These are phyloP conservation scores for Dendrobium chrysotoxum DNA, from an alignment of 106 monocot genomes.

Conservation along the genomic window DNA sequence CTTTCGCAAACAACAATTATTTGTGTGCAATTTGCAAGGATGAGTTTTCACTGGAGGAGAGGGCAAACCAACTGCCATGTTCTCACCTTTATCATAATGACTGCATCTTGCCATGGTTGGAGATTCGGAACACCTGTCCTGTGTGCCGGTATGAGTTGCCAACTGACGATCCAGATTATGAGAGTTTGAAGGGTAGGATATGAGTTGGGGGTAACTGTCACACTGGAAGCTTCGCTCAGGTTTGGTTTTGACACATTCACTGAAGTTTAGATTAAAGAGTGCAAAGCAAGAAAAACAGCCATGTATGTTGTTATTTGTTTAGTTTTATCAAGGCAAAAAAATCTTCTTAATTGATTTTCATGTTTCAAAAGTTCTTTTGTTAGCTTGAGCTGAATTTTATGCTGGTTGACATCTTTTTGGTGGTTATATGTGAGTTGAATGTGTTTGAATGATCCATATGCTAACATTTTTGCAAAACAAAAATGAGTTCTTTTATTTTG, in stretches of 20 bases:
- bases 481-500: neutral
- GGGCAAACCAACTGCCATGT: slow-evolving; percentile 26
- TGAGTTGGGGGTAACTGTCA: neutral
- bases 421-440: neutral
- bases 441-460: neutral
- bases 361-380: neutral
- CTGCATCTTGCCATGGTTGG: slow-evolving; percentile 37
- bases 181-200: slow-evolving; percentile 10
- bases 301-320: neutral
- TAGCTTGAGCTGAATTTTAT: neutral
- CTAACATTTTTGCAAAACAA: neutral
- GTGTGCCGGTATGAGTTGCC: slow-evolving; percentile 44
- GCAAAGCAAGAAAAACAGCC: neutral
- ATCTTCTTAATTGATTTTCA: neutral
- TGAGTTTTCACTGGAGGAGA: slow-evolving; percentile 13
- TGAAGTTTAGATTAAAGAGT: neutral
- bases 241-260: neutral
- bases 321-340: neutral
- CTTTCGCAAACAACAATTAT: neutral
- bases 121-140: slow-evolving; percentile 32
- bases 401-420: neutral
- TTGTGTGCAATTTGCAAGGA: slow-evolving; percentile 51
- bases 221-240: neutral
- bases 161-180: slow-evolving; percentile 43
- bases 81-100: slow-evolving; percentile 27